A percentile compares a stretch with the other conserved stretches of the same genome.
Conservation (phyloP, 73 alveolate genomes). For the Diophrys sp. region DNA sequence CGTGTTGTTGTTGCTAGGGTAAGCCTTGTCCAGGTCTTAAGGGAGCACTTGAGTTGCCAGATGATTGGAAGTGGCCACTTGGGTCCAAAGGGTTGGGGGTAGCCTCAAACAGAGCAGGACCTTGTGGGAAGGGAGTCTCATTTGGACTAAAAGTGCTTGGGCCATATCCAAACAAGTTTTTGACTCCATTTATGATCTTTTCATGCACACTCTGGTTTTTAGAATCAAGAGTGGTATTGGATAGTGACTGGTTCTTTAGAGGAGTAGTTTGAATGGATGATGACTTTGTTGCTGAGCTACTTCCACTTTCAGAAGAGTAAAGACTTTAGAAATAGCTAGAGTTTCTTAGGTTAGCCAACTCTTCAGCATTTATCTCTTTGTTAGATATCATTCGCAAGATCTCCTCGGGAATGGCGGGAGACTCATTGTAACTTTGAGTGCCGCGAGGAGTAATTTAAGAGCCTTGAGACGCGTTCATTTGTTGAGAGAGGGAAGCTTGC, state of each 20-base stretch:
- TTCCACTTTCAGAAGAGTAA: not conserved
- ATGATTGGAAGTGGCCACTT: too few relatives aligned
- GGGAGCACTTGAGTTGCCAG: too few relatives aligned
- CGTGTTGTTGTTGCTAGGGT: not conserved
- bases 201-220: not conserved
- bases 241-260: not conserved
- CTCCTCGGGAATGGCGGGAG: not conserved
- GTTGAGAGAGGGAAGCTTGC: too few relatives aligned
- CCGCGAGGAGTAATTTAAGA: too few relatives aligned
- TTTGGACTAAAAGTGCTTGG: too few relatives aligned
- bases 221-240: not conserved
- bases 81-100: too few relatives aligned
- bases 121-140: too few relatives aligned
- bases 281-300: not conserved
- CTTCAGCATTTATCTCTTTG: not conserved
- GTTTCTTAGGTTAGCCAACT: not conserved
- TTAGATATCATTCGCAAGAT: not conserved
- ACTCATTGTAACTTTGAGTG: too few relatives aligned
- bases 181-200: not conserved
- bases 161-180: not conserved
- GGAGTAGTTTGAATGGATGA: not conserved
- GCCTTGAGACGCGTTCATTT: too few relatives aligned
- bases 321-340: not conserved
- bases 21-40: too few relatives aligned
- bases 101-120: too few relatives aligned